Percentiles rank a stretch among this genome's conserved stretches.
Conservation (phyloP, 2,329 filamentous ascomycete genomes). For the Knufia petricola region DNA sequence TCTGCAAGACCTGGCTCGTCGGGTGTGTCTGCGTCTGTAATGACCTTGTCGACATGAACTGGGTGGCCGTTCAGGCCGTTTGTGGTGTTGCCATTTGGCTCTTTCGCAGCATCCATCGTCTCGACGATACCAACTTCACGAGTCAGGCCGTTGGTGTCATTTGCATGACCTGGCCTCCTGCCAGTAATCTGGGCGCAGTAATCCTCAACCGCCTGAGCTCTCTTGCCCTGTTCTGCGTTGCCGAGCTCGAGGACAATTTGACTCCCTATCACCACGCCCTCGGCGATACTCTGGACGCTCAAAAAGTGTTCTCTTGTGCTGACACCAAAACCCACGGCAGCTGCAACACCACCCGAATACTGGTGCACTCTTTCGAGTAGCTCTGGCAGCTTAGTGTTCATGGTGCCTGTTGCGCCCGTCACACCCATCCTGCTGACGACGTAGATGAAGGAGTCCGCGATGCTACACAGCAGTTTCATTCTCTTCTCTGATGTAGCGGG, state of each 20-base stretch:
- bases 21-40: slow-evolving; percentile 48
- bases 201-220: slow-evolving; percentile 65
- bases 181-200: slow-evolving; percentile 71
- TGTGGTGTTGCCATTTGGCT: slow-evolving; percentile 45
- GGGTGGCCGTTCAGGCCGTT: slow-evolving; percentile 27
- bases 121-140: slow-evolving; percentile 63
- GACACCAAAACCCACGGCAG: slow-evolving; percentile 90
- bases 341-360: slow-evolving; percentile 82
- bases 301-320: slow-evolving; percentile 91
- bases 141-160: slow-evolving; percentile 39
- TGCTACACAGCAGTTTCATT: slow-evolving; percentile 91
- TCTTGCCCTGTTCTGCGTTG: slow-evolving; percentile 56
- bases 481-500: slow-evolving; percentile 84
- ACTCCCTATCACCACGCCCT: slow-evolving; percentile 93
- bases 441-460: slow-evolving; percentile 98
- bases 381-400: slow-evolving; percentile 73
- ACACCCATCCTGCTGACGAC: slow-evolving; percentile 96
- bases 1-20: slow-evolving; percentile 63
- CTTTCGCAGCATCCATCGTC: slow-evolving; percentile 52
- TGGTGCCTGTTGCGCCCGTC: slow-evolving; percentile 74
- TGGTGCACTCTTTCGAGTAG: slow-evolving; percentile 78
- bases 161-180: slow-evolving; percentile 39
- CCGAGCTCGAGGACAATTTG: slow-evolving; percentile 80
- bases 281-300: slow-evolving; percentile 71
- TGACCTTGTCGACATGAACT: slow-evolving; percentile 58